Evolutionary conservation across 2,329 filamentous ascomycete genomes (phyloP).

Genomic region (Microdochium bolleyi): DNA sequence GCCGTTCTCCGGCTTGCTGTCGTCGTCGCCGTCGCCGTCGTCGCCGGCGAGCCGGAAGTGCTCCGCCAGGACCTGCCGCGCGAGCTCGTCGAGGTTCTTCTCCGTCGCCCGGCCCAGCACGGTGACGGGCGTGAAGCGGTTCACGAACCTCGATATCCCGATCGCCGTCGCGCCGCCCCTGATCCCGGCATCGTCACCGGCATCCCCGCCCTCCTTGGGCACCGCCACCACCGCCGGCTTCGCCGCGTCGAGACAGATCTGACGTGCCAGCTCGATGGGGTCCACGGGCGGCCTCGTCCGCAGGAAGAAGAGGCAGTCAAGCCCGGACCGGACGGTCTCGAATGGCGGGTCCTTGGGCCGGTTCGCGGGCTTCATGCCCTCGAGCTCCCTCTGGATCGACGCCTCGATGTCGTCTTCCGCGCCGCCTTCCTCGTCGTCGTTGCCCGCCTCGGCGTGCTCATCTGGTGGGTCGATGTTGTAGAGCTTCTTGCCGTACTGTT

Average conservation of each 20-base stretch:
- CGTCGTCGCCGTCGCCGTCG: background rate
- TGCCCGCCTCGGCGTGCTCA: slow-evolving; percentile 25
- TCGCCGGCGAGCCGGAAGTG: slow-evolving; percentile 46
- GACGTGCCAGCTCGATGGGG: slow-evolving; percentile 42
- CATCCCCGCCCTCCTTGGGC: slow-evolving; percentile 21
- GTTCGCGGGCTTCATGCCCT: slow-evolving; percentile 42
- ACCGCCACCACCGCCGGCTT: slow-evolving; percentile 2
- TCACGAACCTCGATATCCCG: slow-evolving; percentile 41
- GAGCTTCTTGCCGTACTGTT: slow-evolving; percentile 56
- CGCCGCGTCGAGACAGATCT: slow-evolving; percentile 47
- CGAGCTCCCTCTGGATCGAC: slow-evolving; percentile 65
- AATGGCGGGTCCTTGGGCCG: slow-evolving; percentile 40
- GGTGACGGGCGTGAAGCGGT: slow-evolving; percentile 46
- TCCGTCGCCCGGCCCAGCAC: slow-evolving; percentile 56
- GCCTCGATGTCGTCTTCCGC: slow-evolving; percentile 59
- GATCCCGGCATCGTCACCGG: slow-evolving; percentile 29
- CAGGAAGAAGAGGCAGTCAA: slow-evolving; percentile 59
- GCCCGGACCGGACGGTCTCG: slow-evolving; percentile 41
- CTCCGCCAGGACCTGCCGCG: slow-evolving; percentile 50
- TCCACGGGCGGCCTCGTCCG: slow-evolving; percentile 47
- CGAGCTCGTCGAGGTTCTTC: slow-evolving; percentile 58
- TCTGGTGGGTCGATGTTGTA: slow-evolving; percentile 38
- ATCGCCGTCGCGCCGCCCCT: background rate
- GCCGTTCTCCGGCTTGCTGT: slow-evolving; percentile 6
- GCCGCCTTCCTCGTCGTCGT: slow-evolving; percentile 32